Evolutionary conservation across 2,329 filamentous ascomycete species (phyloP).

Genomic region (Cadophora luteo-olivacea): DNA sequence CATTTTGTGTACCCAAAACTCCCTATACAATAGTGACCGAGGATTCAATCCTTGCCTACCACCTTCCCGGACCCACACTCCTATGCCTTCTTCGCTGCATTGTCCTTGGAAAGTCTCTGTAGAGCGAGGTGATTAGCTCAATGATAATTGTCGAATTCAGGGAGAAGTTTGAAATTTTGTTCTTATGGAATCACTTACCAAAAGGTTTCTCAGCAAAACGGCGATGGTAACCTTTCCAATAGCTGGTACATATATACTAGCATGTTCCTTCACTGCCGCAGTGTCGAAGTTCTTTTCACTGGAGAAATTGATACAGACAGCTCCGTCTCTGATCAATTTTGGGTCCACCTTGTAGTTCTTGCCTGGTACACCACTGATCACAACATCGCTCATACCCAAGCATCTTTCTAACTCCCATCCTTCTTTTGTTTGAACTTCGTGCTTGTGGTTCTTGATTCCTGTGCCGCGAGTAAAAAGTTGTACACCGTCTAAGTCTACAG

Average conservation of each 20-base stretch:
- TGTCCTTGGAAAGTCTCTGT: conserved; percentile 13
- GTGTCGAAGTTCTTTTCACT: conserved; percentile 91
- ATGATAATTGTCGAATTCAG: background rate
- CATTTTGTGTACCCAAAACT: background rate
- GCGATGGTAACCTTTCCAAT: conserved; percentile 98
- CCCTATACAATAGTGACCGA: background rate
- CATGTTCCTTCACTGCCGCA: conserved; percentile 89
- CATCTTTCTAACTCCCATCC: conserved; percentile 81
- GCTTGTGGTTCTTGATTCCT: conserved; percentile 83
- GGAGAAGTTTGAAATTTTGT: background rate
- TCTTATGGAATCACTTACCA: conserved; percentile 48
- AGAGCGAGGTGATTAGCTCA: background rate
- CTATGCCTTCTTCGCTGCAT: background rate
- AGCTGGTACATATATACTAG: conserved; percentile 94
- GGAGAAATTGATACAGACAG: conserved; percentile 98
- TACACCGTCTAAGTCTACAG: conserved; percentile 88
- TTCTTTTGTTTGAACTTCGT: conserved; percentile 81
- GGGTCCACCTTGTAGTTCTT: conserved; percentile 91
- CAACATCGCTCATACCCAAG: conserved; percentile 87
- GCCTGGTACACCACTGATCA: conserved; percentile 90
- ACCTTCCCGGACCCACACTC: background rate
- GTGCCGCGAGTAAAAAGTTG: conserved; percentile 91
- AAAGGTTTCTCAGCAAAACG: conserved; percentile 84
- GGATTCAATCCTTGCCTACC: too few relatives aligned
- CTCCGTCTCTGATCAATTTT: conserved; percentile 82